phyloP scores from a whole-genome alignment of 2,329 filamentous ascomycete species.

The Botrytis sinoallii region DNA sequence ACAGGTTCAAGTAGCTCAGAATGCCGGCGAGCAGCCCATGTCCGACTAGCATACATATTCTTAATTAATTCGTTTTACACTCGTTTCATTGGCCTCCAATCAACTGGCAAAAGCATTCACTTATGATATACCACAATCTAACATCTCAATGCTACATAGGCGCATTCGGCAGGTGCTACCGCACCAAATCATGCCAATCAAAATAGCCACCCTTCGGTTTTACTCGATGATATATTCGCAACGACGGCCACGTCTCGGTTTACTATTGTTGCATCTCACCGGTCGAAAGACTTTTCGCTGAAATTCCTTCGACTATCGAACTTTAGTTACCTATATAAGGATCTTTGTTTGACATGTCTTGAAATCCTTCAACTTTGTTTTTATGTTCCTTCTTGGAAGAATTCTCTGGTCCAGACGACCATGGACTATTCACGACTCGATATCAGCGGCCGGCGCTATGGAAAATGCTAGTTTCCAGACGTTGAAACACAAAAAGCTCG shows the following conservation, averaged over 20 bases:
- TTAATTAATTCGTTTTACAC: neutral
- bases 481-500: too few relatives aligned
- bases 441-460: neutral
- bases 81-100: neutral
- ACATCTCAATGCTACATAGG: neutral
- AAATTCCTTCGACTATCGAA: neutral
- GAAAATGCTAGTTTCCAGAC: neutral
- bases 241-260: neutral
- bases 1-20: neutral
- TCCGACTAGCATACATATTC: neutral
- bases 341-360: neutral
- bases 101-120: neutral
- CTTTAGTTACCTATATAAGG: neutral
- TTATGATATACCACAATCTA: constrained; percentile 14
- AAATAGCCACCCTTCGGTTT: neutral
- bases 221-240: neutral
- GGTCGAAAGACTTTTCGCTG: neutral
- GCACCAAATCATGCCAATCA: neutral
- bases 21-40: neutral
- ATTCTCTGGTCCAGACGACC: neutral
- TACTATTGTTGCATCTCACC: neutral
- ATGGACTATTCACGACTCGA: neutral
- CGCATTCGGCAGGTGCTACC: neutral
- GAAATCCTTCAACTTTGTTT: neutral
- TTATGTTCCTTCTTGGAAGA: neutral